Conservation (phyloP, 2,329 filamentous ascomycete species). For the Leptographium galeiforme region DNA sequence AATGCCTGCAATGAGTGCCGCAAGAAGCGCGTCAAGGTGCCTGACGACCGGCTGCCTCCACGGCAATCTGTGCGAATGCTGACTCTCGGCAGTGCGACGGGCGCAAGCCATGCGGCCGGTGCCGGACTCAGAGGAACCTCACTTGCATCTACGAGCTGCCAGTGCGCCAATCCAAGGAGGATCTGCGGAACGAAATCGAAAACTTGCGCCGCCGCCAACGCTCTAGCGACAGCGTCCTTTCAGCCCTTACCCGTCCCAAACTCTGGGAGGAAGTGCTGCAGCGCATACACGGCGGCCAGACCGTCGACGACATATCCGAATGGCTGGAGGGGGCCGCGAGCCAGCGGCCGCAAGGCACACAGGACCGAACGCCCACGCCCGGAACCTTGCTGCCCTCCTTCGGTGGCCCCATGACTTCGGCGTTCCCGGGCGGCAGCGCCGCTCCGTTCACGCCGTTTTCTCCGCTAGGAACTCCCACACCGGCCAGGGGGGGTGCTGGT, state of each 20-base stretch:
- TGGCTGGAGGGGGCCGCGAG: conserved; percentile 27
- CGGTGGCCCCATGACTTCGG: conserved; percentile 15
- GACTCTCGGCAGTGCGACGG: conserved; percentile 39
- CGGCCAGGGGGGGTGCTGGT: conserved; percentile 18
- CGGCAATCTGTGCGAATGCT: not conserved
- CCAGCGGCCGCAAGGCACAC: not conserved
- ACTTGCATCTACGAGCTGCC: conserved; percentile 50
- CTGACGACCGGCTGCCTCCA: not conserved
- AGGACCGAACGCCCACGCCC: conserved; percentile 18
- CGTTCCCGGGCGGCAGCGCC: conserved; percentile 17
- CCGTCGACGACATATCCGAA: conserved; percentile 40
- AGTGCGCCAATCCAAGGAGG: conserved; percentile 50
- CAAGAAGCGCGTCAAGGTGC: conserved; percentile 48
- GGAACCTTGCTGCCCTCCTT: conserved; percentile 17
- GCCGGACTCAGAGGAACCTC: conserved; percentile 37
- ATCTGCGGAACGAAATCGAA: conserved; percentile 46
- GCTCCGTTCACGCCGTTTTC: conserved; percentile 20
- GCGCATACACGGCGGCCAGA: conserved; percentile 38
- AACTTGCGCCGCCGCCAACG: conserved; percentile 38
- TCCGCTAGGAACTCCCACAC: conserved; percentile 15
- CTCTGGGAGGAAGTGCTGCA: conserved; percentile 41
- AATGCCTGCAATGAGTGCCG: conserved; percentile 49
- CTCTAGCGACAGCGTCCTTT: conserved; percentile 40
- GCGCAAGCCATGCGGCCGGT: conserved; percentile 40
- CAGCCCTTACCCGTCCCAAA: conserved; percentile 36